phyloP scores from a whole-genome alignment of 768 basidiomycete genomes.

The Pleurotus citrinopileatus region DNA sequence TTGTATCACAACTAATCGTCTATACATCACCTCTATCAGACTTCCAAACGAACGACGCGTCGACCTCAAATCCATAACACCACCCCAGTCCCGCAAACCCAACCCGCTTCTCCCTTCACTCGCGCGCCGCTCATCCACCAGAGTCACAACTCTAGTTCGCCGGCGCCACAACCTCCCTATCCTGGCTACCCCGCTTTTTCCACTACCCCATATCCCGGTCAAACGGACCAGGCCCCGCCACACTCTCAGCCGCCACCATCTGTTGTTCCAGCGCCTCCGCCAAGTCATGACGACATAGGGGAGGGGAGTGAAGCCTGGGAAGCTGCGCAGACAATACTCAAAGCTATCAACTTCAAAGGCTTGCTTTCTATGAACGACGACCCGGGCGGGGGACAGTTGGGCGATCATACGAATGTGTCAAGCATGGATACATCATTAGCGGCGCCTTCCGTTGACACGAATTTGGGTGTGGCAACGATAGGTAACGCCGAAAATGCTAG shows the following conservation, averaged over 20 bases:
- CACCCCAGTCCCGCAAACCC: conserved; percentile 17
- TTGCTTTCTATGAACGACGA: conserved; percentile 42
- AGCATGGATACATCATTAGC: neutral
- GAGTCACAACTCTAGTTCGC: conserved; percentile 21
- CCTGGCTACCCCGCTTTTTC: conserved; percentile 11
- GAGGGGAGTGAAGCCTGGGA: conserved; percentile 67
- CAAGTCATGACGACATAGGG: conserved; percentile 28
- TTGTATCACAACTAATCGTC: conserved; percentile 5
- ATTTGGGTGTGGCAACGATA: neutral
- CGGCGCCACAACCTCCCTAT: conserved; percentile 4
- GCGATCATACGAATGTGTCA: conserved; percentile 1
- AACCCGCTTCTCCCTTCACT: conserved; percentile 52
- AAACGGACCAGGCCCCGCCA: conserved; percentile 21
- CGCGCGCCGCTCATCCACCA: conserved; percentile 46
- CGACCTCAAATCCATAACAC: conserved; percentile 62
- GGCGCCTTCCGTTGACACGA: neutral
- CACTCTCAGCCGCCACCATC: conserved; percentile 14
- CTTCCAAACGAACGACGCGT: conserved; percentile 73
- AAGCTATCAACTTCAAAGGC: conserved; percentile 70
- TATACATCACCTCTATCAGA: conserved; percentile 37
- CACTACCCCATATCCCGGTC: conserved; percentile 19
- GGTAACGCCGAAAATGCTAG: conserved; percentile 1
- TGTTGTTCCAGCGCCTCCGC: conserved; percentile 10
- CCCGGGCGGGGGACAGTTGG: conserved; percentile 15
- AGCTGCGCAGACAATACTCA: conserved; percentile 74